These are phyloP conservation scores for Cryptococcus sp. DNA, from an alignment of 1,284 basidiomycete genomes.

Conservation along the genomic window DNA sequence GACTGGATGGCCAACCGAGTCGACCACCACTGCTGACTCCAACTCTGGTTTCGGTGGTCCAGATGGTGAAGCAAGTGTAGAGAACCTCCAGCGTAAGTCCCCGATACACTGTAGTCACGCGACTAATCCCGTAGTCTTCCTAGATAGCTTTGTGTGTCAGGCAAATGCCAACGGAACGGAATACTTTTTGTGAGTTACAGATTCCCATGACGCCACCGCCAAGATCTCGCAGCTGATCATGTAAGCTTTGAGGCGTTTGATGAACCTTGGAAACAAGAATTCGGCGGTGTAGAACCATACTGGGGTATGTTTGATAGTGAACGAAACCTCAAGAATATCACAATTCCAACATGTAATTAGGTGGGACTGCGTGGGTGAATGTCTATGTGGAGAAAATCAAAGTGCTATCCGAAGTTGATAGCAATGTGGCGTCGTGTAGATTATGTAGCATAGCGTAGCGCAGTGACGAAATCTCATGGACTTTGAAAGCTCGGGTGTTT, in stretches of 20 bases:
- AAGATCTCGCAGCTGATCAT: conserved; percentile 1
- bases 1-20: conserved; percentile 77
- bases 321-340: conserved; percentile 49
- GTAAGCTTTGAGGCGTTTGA: conserved; percentile 63
- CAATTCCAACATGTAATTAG: conserved; percentile 48
- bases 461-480: too few species aligned
- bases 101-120: not conserved
- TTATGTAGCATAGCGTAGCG: too few species aligned
- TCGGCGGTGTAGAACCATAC: conserved; percentile 78
- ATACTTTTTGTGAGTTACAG: conserved; percentile 57
- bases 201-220: too few species aligned
- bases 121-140: not conserved
- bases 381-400: too few species aligned
- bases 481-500: too few species aligned
- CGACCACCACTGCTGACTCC: conserved; percentile 55
- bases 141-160: conserved; percentile 66
- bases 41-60: conserved; percentile 47
- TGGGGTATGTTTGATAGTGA: conserved; percentile 64
- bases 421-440: too few species aligned
- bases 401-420: too few species aligned
- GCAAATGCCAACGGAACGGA: conserved; percentile 72
- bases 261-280: conserved; percentile 75
- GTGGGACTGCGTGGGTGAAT: not conserved
- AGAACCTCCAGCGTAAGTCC: conserved; percentile 59
- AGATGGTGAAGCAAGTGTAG: conserved; percentile 56